phyloP scores from a whole-genome alignment of 495 filamentous ascomycete species.

The Penicillium salamii region DNA sequence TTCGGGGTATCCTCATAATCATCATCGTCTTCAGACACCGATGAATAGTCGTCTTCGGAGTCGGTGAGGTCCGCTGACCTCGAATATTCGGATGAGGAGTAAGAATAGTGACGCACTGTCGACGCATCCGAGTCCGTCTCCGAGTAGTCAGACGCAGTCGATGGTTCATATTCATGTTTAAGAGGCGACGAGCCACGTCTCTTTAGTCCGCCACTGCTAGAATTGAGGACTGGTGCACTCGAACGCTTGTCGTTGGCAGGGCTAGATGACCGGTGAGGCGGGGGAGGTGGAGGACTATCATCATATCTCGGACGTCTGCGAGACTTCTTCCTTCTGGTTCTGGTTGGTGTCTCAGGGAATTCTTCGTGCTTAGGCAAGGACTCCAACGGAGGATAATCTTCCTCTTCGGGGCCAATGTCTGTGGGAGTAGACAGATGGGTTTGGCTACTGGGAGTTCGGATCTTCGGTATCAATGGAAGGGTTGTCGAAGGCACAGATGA shows the following conservation, averaged over 20 bases:
- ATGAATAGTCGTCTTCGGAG: conserved; percentile 55
- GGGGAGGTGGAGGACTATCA: conserved; percentile 47
- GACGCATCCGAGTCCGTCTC: conserved; percentile 48
- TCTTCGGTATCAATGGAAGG: conserved; percentile 57
- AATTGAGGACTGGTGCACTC: conserved; percentile 49
- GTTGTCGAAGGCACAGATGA: conserved; percentile 58
- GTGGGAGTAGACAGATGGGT: conserved; percentile 29
- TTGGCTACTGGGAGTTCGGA: conserved; percentile 42
- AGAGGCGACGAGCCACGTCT: conserved; percentile 87
- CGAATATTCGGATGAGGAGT: conserved; percentile 45
- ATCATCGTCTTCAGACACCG: conserved; percentile 53
- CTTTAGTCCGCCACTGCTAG: conserved; percentile 43
- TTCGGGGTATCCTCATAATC: conserved; percentile 24
- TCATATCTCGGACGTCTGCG: conserved; percentile 33
- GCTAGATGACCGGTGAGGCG: conserved; percentile 50
- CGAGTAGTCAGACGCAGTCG: conserved; percentile 65
- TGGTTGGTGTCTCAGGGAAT: conserved; percentile 35
- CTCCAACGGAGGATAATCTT: conserved; percentile 35
- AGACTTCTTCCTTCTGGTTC: conserved; percentile 27
- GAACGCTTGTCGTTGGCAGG: conserved; percentile 47
- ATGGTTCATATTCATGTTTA: conserved; percentile 97
- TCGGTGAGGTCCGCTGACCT: conserved; percentile 31
- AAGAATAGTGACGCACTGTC: conserved; percentile 47
- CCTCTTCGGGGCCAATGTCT: conserved; percentile 19
- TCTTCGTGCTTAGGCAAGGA: conserved; percentile 19